Conservation (phyloP, 2,329 filamentous ascomycete species). For the Cladobotryum mycophilum region DNA sequence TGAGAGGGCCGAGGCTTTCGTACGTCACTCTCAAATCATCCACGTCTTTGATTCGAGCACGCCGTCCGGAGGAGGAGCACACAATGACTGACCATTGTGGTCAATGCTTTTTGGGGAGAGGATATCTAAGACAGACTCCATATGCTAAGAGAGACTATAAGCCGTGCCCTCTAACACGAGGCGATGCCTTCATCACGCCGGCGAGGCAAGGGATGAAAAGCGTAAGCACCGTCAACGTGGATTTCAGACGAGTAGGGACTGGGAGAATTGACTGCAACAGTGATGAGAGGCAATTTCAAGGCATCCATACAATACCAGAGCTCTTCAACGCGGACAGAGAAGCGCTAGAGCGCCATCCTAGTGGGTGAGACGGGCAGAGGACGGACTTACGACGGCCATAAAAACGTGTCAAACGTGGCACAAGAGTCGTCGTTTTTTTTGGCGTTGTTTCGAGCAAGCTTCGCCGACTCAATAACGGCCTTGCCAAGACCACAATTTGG, state of each 20-base stretch:
- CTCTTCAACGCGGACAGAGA: too few species aligned
- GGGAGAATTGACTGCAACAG: neutral
- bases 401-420: too few species aligned
- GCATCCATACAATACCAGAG: too few species aligned
- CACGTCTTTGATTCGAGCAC: too few species aligned
- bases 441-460: neutral
- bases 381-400: too few species aligned
- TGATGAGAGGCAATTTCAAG: neutral
- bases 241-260: neutral
- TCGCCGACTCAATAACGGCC: neutral
- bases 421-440: too few species aligned
- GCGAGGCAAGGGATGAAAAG: neutral
- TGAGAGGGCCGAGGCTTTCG: too few species aligned
- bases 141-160: neutral
- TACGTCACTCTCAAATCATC: too few species aligned
- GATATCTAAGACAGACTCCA: neutral
- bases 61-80: too few species aligned
- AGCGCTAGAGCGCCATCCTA: too few species aligned
- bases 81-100: too few species aligned
- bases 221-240: neutral
- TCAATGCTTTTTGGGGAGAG: neutral
- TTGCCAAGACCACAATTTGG: neutral
- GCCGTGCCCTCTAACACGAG: neutral
- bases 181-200: neutral
- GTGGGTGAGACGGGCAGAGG: too few species aligned